Evolutionary conservation across 768 basidiomycete genomes (phyloP).

Genomic region (Termitomyces sp.): DNA sequence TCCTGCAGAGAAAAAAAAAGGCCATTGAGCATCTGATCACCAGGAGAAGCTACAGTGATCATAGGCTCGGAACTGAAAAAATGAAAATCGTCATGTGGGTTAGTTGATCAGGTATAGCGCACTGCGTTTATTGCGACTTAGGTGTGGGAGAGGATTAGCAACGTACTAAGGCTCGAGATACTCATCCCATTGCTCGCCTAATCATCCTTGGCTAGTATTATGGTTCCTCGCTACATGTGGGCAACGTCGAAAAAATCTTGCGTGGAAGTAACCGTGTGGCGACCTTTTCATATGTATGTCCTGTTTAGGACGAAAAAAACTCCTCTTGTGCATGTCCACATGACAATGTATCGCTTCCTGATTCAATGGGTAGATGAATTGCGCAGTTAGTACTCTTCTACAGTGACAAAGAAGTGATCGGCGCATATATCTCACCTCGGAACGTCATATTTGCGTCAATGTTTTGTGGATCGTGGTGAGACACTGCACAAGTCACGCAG

Average conservation of each 20-base stretch:
- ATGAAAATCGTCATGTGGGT: no score
- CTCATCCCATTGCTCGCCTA: background rate
- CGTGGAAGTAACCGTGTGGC: background rate
- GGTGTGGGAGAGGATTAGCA: background rate
- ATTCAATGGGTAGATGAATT: background rate
- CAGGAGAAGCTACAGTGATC: no score
- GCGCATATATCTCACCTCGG: no score
- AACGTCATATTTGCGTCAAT: background rate
- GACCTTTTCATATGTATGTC: background rate
- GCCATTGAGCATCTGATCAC: no score
- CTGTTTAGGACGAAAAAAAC: background rate
- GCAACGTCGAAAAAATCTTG: background rate
- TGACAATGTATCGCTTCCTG: background rate
- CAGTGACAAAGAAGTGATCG: background rate
- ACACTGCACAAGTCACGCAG: background rate
- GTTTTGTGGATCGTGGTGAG: background rate
- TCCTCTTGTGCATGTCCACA: background rate
- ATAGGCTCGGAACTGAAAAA: no score
- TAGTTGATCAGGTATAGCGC: no score
- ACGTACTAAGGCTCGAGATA: background rate
- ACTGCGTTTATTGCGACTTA: no score
- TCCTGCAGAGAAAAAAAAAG: no score
- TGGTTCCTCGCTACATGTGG: background rate
- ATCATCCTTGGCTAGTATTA: no score
- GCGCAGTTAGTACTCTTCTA: background rate